Conservation (phyloP, 345 rosid species). For the Abelmoschus esculentus region DNA sequence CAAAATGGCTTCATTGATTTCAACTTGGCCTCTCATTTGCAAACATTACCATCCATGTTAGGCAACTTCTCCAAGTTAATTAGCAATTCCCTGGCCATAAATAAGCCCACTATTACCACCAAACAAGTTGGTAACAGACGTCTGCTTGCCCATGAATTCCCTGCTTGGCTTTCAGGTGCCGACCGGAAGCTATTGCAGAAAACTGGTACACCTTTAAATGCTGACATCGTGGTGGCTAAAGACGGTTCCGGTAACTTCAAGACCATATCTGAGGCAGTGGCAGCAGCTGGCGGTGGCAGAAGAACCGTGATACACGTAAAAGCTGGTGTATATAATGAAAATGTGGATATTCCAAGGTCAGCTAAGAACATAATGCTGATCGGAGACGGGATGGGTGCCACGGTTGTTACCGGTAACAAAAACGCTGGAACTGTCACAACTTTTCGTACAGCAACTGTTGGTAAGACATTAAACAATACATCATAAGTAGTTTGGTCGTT, state of each 20-base stretch:
- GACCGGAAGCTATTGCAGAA: neutral
- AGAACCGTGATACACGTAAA: constrained; percentile 70
- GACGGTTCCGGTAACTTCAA: constrained; percentile 72
- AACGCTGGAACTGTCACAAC: constrained; percentile 58
- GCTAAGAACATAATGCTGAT: constrained; percentile 48
- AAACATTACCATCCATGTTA: constrained; percentile 31
- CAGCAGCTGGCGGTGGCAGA: constrained; percentile 34
- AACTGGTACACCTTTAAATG: neutral
- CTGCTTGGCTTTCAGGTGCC: neutral
- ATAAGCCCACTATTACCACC: constrained; percentile 18
- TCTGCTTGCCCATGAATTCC: neutral
- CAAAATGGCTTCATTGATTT: constrained; percentile 61
- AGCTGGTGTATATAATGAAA: constrained; percentile 62
- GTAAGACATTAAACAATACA: constrained; percentile 13
- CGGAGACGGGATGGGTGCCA: constrained; percentile 79
- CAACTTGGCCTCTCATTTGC: constrained; percentile 29
- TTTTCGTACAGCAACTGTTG: constrained; percentile 73
- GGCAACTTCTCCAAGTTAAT: constrained; percentile 53
- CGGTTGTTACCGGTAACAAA: constrained; percentile 47
- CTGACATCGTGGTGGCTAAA: constrained; percentile 66
- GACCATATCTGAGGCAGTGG: constrained; percentile 59
- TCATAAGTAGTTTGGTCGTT: no score
- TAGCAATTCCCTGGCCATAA: constrained; percentile 65
- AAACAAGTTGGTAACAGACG: neutral
- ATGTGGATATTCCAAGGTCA: constrained; percentile 49